Percentiles rank a stretch among this genome's conserved stretches.
These are phyloP conservation scores for Cystobasidium slooffiae DNA, from an alignment of 1,284 basidiomycete species.

Conservation along the genomic window DNA sequence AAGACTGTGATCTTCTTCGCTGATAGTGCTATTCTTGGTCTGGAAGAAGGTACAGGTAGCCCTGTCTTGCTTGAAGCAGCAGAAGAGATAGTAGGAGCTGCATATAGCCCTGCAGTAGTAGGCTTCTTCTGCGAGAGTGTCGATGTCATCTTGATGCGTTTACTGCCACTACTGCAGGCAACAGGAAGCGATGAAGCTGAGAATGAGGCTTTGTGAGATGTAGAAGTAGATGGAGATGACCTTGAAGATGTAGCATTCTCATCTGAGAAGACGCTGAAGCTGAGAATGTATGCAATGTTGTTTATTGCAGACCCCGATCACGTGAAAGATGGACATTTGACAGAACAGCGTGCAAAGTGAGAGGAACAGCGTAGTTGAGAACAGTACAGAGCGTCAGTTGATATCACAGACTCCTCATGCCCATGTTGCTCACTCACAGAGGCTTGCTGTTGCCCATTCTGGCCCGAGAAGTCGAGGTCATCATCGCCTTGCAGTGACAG, in stretches of 20 bases:
- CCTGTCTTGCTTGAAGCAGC: background rate
- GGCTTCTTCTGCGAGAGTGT: background rate
- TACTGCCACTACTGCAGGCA: background rate
- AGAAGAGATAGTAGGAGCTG: constrained; percentile 11
- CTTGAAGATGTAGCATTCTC: background rate
- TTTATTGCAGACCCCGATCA: background rate
- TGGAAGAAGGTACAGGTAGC: background rate
- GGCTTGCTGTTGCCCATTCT: background rate
- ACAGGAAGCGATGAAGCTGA: background rate
- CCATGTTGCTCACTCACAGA: background rate
- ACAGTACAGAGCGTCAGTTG: background rate
- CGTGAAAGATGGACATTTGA: background rate
- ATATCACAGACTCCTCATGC: background rate
- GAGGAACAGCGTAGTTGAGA: background rate
- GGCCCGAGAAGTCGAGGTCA: constrained; percentile 10
- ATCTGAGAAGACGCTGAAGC: constrained; percentile 33
- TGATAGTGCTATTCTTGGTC: background rate
- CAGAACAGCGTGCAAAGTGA: background rate
- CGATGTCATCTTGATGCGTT: background rate
- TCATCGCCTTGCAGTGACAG: background rate
- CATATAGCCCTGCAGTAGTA: constrained; percentile 3
- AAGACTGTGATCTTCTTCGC: constrained; percentile 2
- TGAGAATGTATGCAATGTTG: constrained; percentile 4
- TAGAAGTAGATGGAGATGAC: background rate
- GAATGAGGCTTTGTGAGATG: background rate